Evolutionary conservation across 73 alveolate genomes (phyloP).

Genomic region (Chromera velia): DNA sequence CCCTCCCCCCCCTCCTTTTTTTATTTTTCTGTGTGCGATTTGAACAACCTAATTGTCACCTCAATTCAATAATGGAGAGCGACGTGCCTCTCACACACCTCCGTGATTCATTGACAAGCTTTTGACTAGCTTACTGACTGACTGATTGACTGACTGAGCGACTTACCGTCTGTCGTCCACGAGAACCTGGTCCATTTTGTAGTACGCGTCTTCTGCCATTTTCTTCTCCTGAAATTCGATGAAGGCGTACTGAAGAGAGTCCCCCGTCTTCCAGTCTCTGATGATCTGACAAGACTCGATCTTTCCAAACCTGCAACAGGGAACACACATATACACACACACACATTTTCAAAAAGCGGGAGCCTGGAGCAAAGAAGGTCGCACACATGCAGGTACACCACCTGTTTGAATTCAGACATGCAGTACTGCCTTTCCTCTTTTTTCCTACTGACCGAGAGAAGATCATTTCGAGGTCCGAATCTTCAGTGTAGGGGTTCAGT

Average conservation of each 20-base stretch:
- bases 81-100: no score
- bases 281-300: conserved; percentile 88
- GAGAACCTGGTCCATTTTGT: conserved; percentile 40
- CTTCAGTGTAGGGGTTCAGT: conserved; percentile 89
- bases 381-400: no score
- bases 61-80: no score
- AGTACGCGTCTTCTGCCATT: conserved; percentile 85
- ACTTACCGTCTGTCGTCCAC: conserved; percentile 17
- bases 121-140: not conserved
- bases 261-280: conserved; percentile 97
- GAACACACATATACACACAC: conserved; percentile 55
- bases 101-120: no score
- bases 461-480: conserved; percentile 33
- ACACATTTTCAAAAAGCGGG: not conserved
- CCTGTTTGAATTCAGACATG: no score
- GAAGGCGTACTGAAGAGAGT: conserved; percentile 93
- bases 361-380: not conserved
- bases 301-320: conserved; percentile 86
- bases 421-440: no score
- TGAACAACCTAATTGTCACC: no score
- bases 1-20: no score
- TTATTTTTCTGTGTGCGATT: no score
- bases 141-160: not conserved
- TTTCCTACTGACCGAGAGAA: conserved; percentile 23
- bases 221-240: conserved; percentile 90